Percentiles rank a stretch among this genome's conserved stretches.
phyloP scores from a whole-genome alignment of 768 basidiomycete genomes.

The Agaricus bisporus region DNA sequence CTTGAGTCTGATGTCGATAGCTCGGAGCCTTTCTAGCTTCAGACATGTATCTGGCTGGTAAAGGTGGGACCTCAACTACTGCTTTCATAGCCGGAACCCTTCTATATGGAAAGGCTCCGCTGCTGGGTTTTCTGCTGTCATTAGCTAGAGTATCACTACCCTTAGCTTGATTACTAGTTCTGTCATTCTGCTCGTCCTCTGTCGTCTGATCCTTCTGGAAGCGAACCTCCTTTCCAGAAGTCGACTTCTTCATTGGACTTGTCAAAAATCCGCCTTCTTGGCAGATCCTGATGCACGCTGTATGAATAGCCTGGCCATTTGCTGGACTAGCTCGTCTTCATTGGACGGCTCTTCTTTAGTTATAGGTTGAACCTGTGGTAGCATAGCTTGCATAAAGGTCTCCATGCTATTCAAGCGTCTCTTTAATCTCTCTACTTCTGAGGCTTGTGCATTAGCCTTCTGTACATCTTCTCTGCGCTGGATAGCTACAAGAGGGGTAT shows the following conservation, averaged over 20 bases:
- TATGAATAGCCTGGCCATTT: neutral
- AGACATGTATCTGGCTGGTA: neutral
- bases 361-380: too few species aligned
- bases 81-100: neutral
- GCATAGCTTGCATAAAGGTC: neutral
- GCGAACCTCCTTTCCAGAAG: neutral
- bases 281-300: neutral
- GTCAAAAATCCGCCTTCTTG: slow-evolving; percentile 5
- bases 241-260: neutral
- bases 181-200: neutral
- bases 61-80: neutral
- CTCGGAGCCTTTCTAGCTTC: neutral
- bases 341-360: neutral
- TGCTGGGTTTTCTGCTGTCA: too few species aligned
- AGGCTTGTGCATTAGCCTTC: neutral
- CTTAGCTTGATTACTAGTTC: too few species aligned
- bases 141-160: too few species aligned
- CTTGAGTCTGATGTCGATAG: neutral
- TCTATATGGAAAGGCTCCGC: neutral
- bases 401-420: neutral
- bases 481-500: neutral
- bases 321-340: neutral
- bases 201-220: neutral
- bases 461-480: too few species aligned
- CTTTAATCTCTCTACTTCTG: neutral